Evolutionary conservation across 2,329 filamentous ascomycete species (phyloP).

Genomic region (Cladorrhinum sp.): DNA sequence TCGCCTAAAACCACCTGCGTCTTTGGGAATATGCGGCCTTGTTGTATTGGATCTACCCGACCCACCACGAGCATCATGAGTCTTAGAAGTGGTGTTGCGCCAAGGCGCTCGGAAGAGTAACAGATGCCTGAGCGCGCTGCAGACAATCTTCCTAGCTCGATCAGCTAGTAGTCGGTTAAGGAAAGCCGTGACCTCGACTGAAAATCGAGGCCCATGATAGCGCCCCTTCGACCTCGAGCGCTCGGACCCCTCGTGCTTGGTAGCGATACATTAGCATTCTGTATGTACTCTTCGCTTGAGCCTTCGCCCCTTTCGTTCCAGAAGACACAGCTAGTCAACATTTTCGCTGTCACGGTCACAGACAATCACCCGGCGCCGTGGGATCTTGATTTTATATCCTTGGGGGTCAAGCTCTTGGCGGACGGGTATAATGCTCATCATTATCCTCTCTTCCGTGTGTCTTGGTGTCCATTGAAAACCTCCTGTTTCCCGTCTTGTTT

Average conservation of each 20-base stretch:
- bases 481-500: background rate
- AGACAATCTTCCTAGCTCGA: background rate
- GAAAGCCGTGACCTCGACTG: background rate
- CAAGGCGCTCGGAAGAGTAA: background rate
- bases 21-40: background rate
- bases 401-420: background rate
- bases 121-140: background rate
- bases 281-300: background rate
- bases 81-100: background rate
- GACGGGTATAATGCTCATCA: background rate
- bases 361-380: background rate
- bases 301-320: background rate
- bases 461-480: background rate
- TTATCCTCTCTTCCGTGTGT: background rate
- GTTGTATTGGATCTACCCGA: background rate
- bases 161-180: background rate
- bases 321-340: background rate
- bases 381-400: background rate
- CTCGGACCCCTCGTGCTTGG: background rate
- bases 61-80: background rate
- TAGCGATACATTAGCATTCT: background rate
- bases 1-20: background rate
- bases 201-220: background rate
- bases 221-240: background rate
- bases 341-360: background rate